These are phyloP conservation scores for Kappamyces sp. DNA, from an alignment of 192 early-diverging fungal species.

Conservation along the genomic window DNA sequence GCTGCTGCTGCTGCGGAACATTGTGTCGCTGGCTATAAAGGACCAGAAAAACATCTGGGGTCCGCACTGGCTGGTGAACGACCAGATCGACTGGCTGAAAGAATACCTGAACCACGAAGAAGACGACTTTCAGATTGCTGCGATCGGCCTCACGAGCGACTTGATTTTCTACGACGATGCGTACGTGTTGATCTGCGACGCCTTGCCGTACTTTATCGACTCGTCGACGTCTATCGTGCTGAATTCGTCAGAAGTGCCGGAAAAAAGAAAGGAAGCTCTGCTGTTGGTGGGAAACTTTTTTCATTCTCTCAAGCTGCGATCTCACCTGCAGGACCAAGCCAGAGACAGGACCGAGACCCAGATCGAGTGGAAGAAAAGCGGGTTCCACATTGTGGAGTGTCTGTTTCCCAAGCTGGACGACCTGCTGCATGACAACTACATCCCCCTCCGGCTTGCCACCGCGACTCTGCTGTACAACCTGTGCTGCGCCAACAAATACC, in stretches of 20 bases:
- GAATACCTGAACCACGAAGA: conserved; percentile 32
- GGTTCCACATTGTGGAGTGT: no score
- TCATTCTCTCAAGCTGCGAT: not conserved
- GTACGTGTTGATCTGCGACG: conserved; percentile 17
- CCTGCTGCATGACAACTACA: no score
- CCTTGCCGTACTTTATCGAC: conserved; percentile 34
- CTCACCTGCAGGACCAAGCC: no score
- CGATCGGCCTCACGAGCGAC: conserved; percentile 36
- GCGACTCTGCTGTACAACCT: no score
- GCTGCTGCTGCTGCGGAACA: conserved; percentile 21
- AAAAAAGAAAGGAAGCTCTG: conserved; percentile 31
- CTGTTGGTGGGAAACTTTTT: conserved; percentile 34
- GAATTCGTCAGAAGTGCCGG: conserved; percentile 15
- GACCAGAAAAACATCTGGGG: conserved; percentile 25
- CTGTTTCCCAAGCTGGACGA: no score
- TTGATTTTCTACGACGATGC: conserved; percentile 25
- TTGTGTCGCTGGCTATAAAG: conserved; percentile 3
- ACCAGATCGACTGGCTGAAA: conserved; percentile 31
- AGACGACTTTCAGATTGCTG: conserved; percentile 26
- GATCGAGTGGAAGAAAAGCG: no score
- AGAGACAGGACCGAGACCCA: no score
- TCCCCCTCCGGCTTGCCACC: no score
- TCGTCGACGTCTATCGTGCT: conserved; percentile 25
- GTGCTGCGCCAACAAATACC: no score
- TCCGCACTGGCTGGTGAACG: conserved; percentile 35